Evolutionary conservation across 1,284 basidiomycete species (phyloP), one percentile per base, ranked within the genome.

Genomic region (Naganishia sp.): DNA sequence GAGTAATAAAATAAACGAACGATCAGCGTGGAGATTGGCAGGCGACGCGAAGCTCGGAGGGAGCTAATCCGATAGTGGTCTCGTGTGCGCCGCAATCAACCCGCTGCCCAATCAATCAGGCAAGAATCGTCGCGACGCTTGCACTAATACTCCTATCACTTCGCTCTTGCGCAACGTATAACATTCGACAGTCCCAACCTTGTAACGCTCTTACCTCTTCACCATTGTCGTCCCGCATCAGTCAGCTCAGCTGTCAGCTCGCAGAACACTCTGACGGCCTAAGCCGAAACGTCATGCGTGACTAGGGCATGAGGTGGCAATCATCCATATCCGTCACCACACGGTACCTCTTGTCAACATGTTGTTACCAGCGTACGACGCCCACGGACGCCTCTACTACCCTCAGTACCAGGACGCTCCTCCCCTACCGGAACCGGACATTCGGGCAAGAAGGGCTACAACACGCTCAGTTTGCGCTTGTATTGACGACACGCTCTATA

Each of bases 351-450:
- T 25, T 33, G 10, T 36, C 57, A 33, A 52, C 48, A 61, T 61
- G 59, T 42, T 61, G 48, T n/a, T 61, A 28, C 59, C 59, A 28
- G 48, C 59, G 5, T 61, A 61, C 42, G 59, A 61, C 21, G 36
- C 28, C 23, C 18, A 61, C 49, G 59, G 59, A 42, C 59, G 59
- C 43, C 59, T 61, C 44, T 61, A 61, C 59, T 61, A 61, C 50
- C 59, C 59, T 23, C 59, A 61, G 39, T 61, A 61, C 36, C 46
- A 61, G 42, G 48, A 52, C 15, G 48, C 59, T 18, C 48, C 49
- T n/a, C 28, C 33, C 4, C 11, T 16, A 25, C 36, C 49, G 13
- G 43, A 21, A 15, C 44, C 28, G 15, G 13, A 13, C 13, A 9
- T 45, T 13, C 31, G 45, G 44, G 21, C 48, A n/a, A 50, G 23